Evolutionary conservation across 306 rosid genomes (phyloP), one percentile per base, ranked within the genome.

Genomic region (Ormosia semicastrata): DNA sequence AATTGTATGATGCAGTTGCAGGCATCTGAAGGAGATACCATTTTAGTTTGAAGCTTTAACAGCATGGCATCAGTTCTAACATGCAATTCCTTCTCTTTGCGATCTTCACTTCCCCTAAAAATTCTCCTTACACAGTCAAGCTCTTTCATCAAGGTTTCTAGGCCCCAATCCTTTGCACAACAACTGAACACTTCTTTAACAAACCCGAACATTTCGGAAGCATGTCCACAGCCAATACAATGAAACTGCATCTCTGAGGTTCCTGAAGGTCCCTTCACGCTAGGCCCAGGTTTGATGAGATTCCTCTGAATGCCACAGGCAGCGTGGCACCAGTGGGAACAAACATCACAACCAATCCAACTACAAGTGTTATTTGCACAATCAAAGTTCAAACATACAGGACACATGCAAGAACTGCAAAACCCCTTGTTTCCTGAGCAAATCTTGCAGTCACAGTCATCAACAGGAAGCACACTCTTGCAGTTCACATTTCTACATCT

Each of bases 301-400:
- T 91, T 94, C 85, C 43, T 91, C 83, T 91, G 94, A 85, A 91
- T 84, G 80, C 97, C 97, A 87, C 99, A 96, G 15, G 92, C 90
- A 79, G 99, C 98, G 78, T 96, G 99, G 85, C 99, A 93, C 99
- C 99, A 96, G 78, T 96, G 99, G 2, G 94, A 92, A 81, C 99
- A 96, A 56, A 91, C 95, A 83, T 96, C 99, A 75, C 99, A 96
- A 4, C 99, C 99, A 73, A 96, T 93, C 99, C 99, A 96, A 76
- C 97, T 92, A 73, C 99, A 96, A 58, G 99, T 96, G 64, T 94
- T 93, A 75, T 2, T 96, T 13, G 99, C 99, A 81, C 94, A 92
- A 71, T 96, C 99, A 53, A 96, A 96, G 86, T 92, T 96, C 97
- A 96, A 83, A 81, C 99, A 96, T 4, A 96, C 58, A 58, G 98